phyloP scores from a whole-genome alignment of 1,139 yeast genomes.

The Casaregolazyma suthepensis region DNA sequence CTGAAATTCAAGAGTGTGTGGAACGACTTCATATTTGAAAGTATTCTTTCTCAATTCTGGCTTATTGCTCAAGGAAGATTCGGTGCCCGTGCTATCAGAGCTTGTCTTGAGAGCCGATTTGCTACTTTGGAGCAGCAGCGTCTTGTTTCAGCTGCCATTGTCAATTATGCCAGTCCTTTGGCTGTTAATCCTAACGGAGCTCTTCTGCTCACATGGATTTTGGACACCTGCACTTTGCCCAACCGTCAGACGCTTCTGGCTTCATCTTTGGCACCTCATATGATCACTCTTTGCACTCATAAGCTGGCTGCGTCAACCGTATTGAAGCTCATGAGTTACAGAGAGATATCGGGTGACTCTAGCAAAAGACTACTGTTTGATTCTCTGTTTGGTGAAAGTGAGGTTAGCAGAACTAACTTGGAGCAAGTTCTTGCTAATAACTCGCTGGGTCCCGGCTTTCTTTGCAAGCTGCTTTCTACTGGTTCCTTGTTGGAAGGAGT shows the following conservation, averaged over 20 bases:
- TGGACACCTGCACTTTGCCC: slow-evolving; percentile 73
- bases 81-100: slow-evolving; percentile 92
- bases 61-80: slow-evolving; percentile 83
- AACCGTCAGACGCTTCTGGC: slow-evolving; percentile 53
- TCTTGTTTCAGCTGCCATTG: slow-evolving; percentile 73
- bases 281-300: slow-evolving; percentile 68
- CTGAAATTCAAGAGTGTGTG: slow-evolving; percentile 82
- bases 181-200: slow-evolving; percentile 87
- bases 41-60: slow-evolving; percentile 71
- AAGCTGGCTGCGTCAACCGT: slow-evolving; percentile 82
- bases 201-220: slow-evolving; percentile 83
- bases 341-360: slow-evolving; percentile 49
- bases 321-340: slow-evolving; percentile 61
- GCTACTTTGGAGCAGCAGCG: slow-evolving; percentile 62
- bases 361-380: slow-evolving; percentile 60
- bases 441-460: slow-evolving; percentile 76
- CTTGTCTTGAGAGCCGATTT: slow-evolving; percentile 76
- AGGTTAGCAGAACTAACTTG: slow-evolving; percentile 23
- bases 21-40: slow-evolving; percentile 85
- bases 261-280: slow-evolving; percentile 53
- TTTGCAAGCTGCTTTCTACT: slow-evolving; percentile 58
- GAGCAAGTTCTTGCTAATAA: slow-evolving; percentile 52
- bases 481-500: slow-evolving; percentile 30
- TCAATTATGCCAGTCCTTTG: slow-evolving; percentile 70
- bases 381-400: slow-evolving; percentile 44